Conservation (phyloP, 352 stramenopile species). For the Blastocystis sp. region DNA sequence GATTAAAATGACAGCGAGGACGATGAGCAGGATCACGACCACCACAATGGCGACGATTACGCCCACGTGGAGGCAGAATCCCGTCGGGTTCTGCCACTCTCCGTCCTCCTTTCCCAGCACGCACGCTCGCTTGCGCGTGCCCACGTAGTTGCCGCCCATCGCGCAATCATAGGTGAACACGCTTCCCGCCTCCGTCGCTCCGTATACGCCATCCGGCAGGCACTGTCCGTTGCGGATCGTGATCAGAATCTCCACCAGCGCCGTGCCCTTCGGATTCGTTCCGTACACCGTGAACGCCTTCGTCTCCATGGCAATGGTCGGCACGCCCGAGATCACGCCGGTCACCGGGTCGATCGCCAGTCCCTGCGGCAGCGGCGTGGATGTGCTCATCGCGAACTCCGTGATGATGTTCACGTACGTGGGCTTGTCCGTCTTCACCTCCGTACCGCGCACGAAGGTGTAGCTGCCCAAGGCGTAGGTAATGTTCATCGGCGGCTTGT, state of each 20-base stretch:
- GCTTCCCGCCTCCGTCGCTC: not conserved
- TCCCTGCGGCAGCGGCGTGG: not conserved
- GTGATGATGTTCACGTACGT: conserved; percentile 6
- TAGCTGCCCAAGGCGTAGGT: not conserved
- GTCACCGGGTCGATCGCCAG: not conserved
- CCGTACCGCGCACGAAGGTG: not conserved
- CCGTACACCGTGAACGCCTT: not conserved
- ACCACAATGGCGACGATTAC: not conserved
- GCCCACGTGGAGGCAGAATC: not conserved
- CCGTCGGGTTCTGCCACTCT: not conserved
- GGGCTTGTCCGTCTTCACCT: not conserved
- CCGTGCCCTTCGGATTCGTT: conserved; percentile 11
- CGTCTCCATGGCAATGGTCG: not conserved
- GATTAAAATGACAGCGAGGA: not conserved
- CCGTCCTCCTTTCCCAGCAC: not conserved
- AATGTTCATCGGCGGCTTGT: conserved; percentile 3
- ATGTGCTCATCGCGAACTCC: not conserved
- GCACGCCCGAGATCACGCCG: not conserved
- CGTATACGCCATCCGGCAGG: not conserved
- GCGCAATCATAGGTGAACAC: not conserved
- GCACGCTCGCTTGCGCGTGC: not conserved
- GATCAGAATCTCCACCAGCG: not conserved
- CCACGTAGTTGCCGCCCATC: not conserved
- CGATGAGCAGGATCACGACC: not conserved
- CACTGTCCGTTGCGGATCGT: not conserved